Percentiles rank a stretch among this genome's conserved stretches.
These are phyloP conservation scores for Pezicula rhizophila DNA, from an alignment of 2,329 filamentous ascomycete genomes.

Conservation along the genomic window DNA sequence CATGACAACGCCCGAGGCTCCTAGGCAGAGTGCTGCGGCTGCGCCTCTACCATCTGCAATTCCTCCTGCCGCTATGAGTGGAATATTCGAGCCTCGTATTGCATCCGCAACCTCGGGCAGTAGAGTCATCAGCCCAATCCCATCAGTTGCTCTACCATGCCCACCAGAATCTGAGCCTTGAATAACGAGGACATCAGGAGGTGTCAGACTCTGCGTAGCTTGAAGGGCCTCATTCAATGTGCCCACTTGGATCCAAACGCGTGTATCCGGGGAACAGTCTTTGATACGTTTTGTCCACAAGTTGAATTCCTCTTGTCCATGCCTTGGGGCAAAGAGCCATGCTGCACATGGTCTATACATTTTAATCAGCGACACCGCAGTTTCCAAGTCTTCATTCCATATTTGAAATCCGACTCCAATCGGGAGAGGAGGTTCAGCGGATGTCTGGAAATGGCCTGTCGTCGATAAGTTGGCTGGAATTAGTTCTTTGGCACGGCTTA, in stretches of 20 bases:
- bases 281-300: slow-evolving; percentile 13
- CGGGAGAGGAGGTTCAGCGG: too few relatives aligned
- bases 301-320: slow-evolving; percentile 13
- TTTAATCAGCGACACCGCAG: slow-evolving; percentile 23
- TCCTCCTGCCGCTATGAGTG: slow-evolving; percentile 6
- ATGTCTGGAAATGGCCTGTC: too few relatives aligned
- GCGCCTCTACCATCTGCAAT: slow-evolving; percentile 20
- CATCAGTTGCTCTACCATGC: slow-evolving; percentile 14
- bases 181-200: slow-evolving; percentile 20
- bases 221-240: slow-evolving; percentile 13
- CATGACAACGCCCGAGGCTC: slow-evolving; percentile 33
- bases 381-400: slow-evolving; percentile 34
- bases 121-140: slow-evolving; percentile 1
- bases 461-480: too few relatives aligned
- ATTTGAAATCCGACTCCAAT: slow-evolving; percentile 39
- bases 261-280: slow-evolving; percentile 1
- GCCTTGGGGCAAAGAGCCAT: slow-evolving; percentile 38
- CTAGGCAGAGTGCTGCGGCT: slow-evolving; percentile 21
- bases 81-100: neutral
- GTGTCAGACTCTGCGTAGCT: neutral
- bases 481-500: too few relatives aligned
- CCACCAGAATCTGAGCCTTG: slow-evolving; percentile 24
- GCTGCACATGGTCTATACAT: slow-evolving; percentile 29
- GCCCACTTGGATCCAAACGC: slow-evolving; percentile 20
- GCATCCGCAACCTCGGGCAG: slow-evolving; percentile 5